Conservation (phyloP, 176 grass and related monocot species). For the Hsuehochloa calcarea region DNA sequence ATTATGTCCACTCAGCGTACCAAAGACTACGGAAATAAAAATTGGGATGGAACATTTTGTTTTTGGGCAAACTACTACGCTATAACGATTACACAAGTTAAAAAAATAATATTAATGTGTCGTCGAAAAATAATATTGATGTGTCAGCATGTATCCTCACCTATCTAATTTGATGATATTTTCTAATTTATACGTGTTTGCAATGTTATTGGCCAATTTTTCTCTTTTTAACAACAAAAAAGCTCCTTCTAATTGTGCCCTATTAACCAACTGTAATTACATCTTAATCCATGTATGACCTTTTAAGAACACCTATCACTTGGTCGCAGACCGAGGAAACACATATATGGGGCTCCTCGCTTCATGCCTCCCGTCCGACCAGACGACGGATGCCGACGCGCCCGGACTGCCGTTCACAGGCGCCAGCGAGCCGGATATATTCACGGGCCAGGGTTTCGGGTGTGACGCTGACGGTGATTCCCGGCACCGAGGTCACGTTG, state of each 20-base stretch:
- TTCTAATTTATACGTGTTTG: too few species aligned
- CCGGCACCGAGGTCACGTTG: not conserved
- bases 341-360: constrained; percentile 32
- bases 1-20: not conserved
- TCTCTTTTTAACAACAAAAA: too few species aligned
- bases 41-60: too few species aligned
- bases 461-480: too few species aligned
- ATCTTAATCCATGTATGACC: not conserved
- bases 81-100: too few species aligned
- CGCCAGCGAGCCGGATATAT: not conserved
- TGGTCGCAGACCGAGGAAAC: not conserved
- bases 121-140: too few species aligned
- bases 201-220: too few species aligned
- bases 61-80: too few species aligned
- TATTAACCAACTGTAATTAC: not conserved
- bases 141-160: too few species aligned
- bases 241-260: not conserved
- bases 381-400: constrained; percentile 11
- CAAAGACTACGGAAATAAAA: not conserved
- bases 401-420: not conserved
- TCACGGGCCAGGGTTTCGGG: too few species aligned
- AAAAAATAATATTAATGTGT: too few species aligned
- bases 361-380: constrained; percentile 26
- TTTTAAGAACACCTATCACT: not conserved
- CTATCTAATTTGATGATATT: too few species aligned